Percentiles rank a stretch among this genome's conserved stretches.
phyloP scores from a whole-genome alignment of 305 asterid species.

The Solanum hybrid region DNA sequence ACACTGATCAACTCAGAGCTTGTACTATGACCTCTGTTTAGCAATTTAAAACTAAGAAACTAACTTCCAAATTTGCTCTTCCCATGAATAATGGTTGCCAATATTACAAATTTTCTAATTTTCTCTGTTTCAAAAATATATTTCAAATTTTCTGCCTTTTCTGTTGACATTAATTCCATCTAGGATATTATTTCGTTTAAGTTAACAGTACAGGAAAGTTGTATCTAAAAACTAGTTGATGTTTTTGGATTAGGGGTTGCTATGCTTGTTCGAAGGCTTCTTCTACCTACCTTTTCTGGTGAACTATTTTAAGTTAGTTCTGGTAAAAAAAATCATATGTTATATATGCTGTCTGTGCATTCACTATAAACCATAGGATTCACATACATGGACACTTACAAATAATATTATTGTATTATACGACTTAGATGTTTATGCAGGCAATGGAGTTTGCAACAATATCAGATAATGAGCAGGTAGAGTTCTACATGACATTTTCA shows the following conservation, averaged over 20 bases:
- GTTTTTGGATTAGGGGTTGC: constrained; percentile 50
- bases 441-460: constrained; percentile 45
- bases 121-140: too few relatives aligned
- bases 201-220: background rate
- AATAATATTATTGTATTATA: background rate
- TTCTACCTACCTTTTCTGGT: constrained; percentile 28
- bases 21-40: background rate
- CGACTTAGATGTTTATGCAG: constrained; percentile 35
- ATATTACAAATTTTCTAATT: background rate
- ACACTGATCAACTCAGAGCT: background rate
- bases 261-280: constrained; percentile 83
- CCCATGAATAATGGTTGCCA: background rate
- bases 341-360: background rate
- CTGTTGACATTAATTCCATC: background rate
- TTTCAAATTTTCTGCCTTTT: background rate
- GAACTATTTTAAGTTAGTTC: background rate
- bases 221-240: background rate
- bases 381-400: background rate
- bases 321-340: background rate
- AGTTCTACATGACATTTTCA: constrained; percentile 71
- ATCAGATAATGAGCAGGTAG: constrained; percentile 80
- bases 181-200: background rate
- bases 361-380: background rate
- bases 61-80: background rate
- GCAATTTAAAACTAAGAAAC: background rate